phyloP scores from a whole-genome alignment of 768 basidiomycete genomes.

The Mycena vitilis region DNA sequence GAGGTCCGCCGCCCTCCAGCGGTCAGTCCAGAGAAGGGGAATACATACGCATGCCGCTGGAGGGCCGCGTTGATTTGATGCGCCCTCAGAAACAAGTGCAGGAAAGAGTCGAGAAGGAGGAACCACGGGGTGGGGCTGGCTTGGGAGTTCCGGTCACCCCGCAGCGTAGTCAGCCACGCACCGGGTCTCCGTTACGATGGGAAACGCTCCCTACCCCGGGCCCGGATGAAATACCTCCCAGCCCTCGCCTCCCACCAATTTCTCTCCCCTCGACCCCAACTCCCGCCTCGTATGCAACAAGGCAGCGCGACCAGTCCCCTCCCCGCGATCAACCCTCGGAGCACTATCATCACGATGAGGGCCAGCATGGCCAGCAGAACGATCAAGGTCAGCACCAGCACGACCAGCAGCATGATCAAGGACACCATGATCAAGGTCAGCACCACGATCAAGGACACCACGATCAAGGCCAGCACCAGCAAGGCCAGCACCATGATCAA shows the following conservation, averaged over 20 bases:
- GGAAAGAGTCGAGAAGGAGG: conserved; percentile 35
- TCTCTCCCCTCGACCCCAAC: conserved; percentile 64
- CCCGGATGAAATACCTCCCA: conserved; percentile 69
- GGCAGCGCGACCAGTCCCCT: conserved; percentile 30
- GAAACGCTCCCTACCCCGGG: conserved; percentile 70
- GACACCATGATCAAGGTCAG: conserved; percentile 30
- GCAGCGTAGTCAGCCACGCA: conserved; percentile 46
- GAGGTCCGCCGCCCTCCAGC: conserved; percentile 35
- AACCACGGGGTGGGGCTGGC: conserved; percentile 13
- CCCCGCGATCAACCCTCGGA: conserved; percentile 22
- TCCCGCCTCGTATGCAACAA: conserved; percentile 35
- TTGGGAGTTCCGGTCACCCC: conserved; percentile 42
- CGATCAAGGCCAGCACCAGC: conserved; percentile 25
- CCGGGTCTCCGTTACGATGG: conserved; percentile 54
- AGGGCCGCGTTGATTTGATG: conserved; percentile 91
- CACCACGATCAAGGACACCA: conserved; percentile 14
- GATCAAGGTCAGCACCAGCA: conserved; percentile 38
- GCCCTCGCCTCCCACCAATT: conserved; percentile 62
- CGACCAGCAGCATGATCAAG: conserved; percentile 16
- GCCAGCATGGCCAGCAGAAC: conserved; percentile 36
- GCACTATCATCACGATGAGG: conserved; percentile 31
- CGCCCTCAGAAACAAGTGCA: conserved; percentile 56
- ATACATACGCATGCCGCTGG: conserved; percentile 85
- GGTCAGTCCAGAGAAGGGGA: conserved; percentile 65
- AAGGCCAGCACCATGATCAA: conserved; percentile 8